A percentile compares a stretch with the other conserved stretches of the same genome.
These are phyloP conservation scores for Ophioceras dolichostomum DNA, from an alignment of 2,329 filamentous ascomycete species.

Conservation along the genomic window DNA sequence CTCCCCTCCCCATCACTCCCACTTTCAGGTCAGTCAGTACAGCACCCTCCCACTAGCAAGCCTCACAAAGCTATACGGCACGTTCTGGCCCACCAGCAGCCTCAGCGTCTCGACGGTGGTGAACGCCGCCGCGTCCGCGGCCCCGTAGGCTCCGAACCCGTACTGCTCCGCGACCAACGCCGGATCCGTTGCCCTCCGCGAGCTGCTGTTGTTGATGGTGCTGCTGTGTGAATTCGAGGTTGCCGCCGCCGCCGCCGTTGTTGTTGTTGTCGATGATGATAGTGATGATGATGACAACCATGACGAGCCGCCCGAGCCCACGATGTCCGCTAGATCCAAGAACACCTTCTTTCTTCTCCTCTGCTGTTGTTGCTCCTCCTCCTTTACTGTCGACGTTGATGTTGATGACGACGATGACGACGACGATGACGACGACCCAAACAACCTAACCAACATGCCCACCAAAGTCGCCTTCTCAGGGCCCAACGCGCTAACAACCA, in stretches of 20 bases:
- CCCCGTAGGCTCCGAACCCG: constrained; percentile 70
- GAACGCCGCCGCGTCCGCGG: constrained; percentile 70
- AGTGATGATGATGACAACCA: no score
- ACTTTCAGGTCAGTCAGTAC: no score
- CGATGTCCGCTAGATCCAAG: constrained; percentile 59
- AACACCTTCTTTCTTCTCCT: constrained; percentile 48
- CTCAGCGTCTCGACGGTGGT: constrained; percentile 73
- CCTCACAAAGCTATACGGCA: constrained; percentile 77
- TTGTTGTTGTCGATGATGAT: no score
- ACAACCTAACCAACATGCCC: constrained; percentile 65
- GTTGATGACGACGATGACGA: background rate
- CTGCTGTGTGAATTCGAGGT: no score
- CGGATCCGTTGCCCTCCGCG: constrained; percentile 52
- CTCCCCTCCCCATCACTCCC: no score
- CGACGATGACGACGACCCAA: constrained; percentile 32
- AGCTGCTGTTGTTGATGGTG: no score
- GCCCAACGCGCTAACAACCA: constrained; percentile 67
- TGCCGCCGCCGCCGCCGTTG: constrained; percentile 14
- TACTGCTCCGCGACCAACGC: constrained; percentile 57
- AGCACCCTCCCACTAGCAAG: constrained; percentile 47
- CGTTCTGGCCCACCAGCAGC: constrained; percentile 72
- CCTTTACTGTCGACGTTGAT: no score
- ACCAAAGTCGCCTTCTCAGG: constrained; percentile 70
- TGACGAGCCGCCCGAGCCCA: background rate
- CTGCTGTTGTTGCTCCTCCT: constrained; percentile 22